These are phyloP conservation scores for Taxillus chinensis DNA, from an alignment of 164 flowering plant genomes.

Conservation along the genomic window DNA sequence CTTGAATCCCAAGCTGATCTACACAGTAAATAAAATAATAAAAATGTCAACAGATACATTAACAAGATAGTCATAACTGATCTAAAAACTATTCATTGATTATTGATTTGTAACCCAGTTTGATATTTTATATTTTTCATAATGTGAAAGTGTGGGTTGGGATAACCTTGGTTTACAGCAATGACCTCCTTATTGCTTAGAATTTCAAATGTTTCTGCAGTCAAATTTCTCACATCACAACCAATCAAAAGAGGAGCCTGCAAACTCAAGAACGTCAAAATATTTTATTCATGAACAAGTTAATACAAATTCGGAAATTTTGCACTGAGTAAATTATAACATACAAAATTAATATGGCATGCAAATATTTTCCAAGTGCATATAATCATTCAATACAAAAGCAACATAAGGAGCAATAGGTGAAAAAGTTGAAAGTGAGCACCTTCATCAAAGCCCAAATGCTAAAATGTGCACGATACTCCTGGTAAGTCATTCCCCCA, in stretches of 20 bases:
- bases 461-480: slow-evolving; percentile 90
- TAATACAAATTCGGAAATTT: too few relatives aligned
- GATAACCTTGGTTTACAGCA: slow-evolving; percentile 83
- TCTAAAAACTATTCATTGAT: too few relatives aligned
- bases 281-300: too few relatives aligned
- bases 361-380: not conserved
- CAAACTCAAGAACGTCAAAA: slow-evolving; percentile 1
- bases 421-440: not conserved
- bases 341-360: not conserved
- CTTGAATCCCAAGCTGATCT: slow-evolving; percentile 91
- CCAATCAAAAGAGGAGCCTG: slow-evolving; percentile 96
- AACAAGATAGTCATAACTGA: too few relatives aligned
- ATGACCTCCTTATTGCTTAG: slow-evolving; percentile 81
- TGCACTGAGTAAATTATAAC: not conserved
- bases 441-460: slow-evolving; percentile 99
- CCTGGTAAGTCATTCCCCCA: slow-evolving; percentile 85
- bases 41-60: not conserved
- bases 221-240: slow-evolving; percentile 91
- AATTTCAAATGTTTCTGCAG: slow-evolving; percentile 64
- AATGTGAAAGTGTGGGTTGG: not conserved
- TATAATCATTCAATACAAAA: not conserved
- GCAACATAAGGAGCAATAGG: not conserved
- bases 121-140: not conserved
- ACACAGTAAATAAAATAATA: slow-evolving; percentile 11
- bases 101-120: too few relatives aligned